Evolutionary conservation across 495 filamentous ascomycete species (phyloP), one percentile per base, ranked within the genome.

Genomic region (Tuber microsphaerosporum): DNA sequence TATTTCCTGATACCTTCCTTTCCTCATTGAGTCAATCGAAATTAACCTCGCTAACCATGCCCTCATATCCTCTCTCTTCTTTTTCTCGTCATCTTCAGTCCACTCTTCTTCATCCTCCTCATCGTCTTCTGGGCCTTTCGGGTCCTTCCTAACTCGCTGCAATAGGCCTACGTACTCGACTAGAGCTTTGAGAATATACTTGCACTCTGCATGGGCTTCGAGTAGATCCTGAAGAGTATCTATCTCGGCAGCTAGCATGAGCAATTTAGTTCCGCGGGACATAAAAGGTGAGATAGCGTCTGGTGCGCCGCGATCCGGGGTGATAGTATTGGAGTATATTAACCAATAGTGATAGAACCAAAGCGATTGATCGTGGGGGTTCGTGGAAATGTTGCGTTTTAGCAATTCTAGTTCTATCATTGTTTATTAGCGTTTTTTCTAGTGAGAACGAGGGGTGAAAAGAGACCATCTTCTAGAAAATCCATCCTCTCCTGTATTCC

Each of bases 261-360:
- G n/a, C 22, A 82, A 17, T 83, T 78, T 94, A 92, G 43, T 88
- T 84, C 14, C 89, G 81, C 74, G 91, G 87, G 44, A 94, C 90
- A 48, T 88, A 84, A 31, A 85, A 75, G 69, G 87, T 87, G 61
- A 94, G 84, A 75, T 89, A 85, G 3, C 91, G 88, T 31, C 71
- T 39, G n/a, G 65, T 20, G 65, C 26, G 20, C 48, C 83, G 82
- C n/a, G 77, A 68, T 65, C 56, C 12, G 26, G 56, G 56, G 56
- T 65, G 74, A 85, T 80, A 73, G 84, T 75, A 83, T 85, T 72
- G 83, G 86, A 85, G 85, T 91, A 88, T 84, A 97, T 90, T 74
- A 97, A 83, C 81, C 89, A 94, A 75, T 92, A 90, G 81, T 98
- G 93, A 83, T 98, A 99, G 83, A 94, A 97, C 96, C 96, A 99